Percentiles rank a stretch among this genome's conserved stretches.
phyloP scores from a whole-genome alignment of 2,329 filamentous ascomycete species.

The Ophiostoma ips region DNA sequence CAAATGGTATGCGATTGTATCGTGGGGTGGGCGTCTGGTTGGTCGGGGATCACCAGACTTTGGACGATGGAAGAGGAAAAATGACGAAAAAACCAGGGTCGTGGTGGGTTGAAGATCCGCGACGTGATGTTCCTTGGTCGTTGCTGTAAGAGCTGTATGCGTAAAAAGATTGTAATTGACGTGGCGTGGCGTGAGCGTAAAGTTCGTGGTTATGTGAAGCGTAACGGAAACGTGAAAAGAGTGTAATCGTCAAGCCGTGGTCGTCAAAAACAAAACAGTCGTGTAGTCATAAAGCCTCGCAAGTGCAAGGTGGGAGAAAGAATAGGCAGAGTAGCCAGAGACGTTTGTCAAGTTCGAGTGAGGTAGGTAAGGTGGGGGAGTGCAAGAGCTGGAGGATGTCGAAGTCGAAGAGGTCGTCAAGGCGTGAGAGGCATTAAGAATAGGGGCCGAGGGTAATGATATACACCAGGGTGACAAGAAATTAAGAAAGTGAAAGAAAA shows the following conservation, averaged over 20 bases:
- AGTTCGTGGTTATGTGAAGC: slow-evolving; percentile 1
- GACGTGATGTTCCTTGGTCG: not conserved
- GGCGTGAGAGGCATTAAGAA: not conserved
- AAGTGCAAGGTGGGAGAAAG: not conserved
- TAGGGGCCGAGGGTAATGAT: not conserved
- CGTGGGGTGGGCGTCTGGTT: not conserved
- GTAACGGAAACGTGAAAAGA: slow-evolving; percentile 4
- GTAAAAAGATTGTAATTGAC: too few relatives aligned
- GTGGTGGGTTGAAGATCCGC: not conserved
- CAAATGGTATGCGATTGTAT: not conserved
- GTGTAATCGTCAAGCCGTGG: not conserved
- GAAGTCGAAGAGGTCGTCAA: not conserved
- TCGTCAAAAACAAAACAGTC: not conserved
- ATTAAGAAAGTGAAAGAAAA: not conserved
- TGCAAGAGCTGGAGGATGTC: slow-evolving; percentile 3
- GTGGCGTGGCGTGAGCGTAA: not conserved
- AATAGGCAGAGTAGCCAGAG: not conserved
- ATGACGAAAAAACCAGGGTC: not conserved
- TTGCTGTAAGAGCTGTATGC: not conserved
- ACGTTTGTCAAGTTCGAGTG: too few relatives aligned
- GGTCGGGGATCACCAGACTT: not conserved
- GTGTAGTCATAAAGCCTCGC: slow-evolving; percentile 1
- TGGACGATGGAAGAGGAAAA: not conserved
- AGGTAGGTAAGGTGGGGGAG: not conserved
- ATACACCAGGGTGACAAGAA: not conserved